Conservation (phyloP, 805 yeast species). For the Cyberlindnera veronae region DNA sequence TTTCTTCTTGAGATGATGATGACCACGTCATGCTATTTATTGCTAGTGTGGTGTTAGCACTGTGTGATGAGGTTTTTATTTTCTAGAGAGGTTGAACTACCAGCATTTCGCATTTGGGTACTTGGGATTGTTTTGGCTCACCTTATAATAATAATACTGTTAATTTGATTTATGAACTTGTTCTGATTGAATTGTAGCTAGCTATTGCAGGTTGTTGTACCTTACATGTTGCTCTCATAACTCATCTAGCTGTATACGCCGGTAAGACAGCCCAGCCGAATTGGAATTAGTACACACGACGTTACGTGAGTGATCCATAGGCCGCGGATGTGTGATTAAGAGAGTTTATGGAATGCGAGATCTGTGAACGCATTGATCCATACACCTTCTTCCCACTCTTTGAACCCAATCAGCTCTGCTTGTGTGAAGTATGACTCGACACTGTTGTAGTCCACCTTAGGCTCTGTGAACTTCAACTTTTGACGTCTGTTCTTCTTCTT, state of each 20-base stretch:
- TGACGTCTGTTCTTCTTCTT: constrained; percentile 25
- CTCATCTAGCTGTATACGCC: too few relatives aligned
- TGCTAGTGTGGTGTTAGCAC: constrained; percentile 28
- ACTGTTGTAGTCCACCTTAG: constrained; percentile 32
- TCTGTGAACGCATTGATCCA: constrained; percentile 57
- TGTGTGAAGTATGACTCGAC: constrained; percentile 32
- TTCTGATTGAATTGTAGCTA: too few relatives aligned
- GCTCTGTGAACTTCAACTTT: constrained; percentile 26
- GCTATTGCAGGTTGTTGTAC: too few relatives aligned
- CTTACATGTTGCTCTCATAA: too few relatives aligned
- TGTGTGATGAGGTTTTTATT: too few relatives aligned
- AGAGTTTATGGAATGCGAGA: constrained; percentile 38
- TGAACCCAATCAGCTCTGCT: constrained; percentile 23
- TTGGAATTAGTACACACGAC: too few relatives aligned
- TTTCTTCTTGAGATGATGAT: background rate
- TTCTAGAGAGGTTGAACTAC: too few relatives aligned
- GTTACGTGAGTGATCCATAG: too few relatives aligned
- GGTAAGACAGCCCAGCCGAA: too few relatives aligned
- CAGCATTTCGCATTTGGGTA: constrained; percentile 8
- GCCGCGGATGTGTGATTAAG: too few relatives aligned
- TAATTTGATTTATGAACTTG: constrained; percentile 12
- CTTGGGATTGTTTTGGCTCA: constrained; percentile 10
- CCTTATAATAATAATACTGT: constrained; percentile 11
- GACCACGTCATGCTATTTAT: background rate
- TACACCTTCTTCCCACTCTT: constrained; percentile 30